Evolutionary conservation across 768 basidiomycete genomes (phyloP).

Genomic region (Psilocybe subaeruginosa): DNA sequence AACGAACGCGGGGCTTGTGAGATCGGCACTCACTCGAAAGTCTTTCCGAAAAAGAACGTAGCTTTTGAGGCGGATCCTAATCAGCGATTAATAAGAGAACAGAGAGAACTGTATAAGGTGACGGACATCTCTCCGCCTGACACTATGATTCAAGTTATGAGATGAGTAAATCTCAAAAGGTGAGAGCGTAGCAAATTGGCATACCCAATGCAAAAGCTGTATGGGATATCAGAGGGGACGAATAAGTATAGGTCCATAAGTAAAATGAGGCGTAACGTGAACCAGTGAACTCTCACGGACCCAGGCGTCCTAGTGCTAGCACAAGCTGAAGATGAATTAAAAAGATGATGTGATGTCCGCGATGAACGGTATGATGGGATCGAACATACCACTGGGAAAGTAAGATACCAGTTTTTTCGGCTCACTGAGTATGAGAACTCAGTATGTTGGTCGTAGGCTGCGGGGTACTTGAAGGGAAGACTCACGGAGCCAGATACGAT

Average conservation of each 20-base stretch:
- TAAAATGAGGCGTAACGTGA: background rate
- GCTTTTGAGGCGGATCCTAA: conserved; percentile 25
- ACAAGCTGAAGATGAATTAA: conserved; percentile 14
- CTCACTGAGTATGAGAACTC: conserved; percentile 4
- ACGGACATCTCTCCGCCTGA: conserved; percentile 22
- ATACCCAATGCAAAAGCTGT: conserved; percentile 31
- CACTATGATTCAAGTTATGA: conserved; percentile 2
- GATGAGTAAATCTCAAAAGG: background rate
- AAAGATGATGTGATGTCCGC: background rate
- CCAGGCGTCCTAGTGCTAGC: conserved; percentile 9
- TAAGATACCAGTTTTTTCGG: conserved; percentile 16
- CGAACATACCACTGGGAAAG: conserved; percentile 9
- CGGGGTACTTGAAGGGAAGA: no score
- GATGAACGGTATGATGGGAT: background rate
- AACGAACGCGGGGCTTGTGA: no score
- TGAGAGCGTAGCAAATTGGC: background rate
- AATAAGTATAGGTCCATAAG: background rate
- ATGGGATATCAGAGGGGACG: background rate
- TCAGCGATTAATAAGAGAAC: background rate
- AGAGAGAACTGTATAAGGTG: background rate
- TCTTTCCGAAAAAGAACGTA: conserved; percentile 15
- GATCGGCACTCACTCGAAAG: conserved; percentile 17
- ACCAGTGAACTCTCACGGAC: background rate
- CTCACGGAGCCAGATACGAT: background rate
- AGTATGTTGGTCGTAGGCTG: no score